phyloP scores from a whole-genome alignment of 2,329 filamentous ascomycete species.

The Fusarium lyarnte region DNA sequence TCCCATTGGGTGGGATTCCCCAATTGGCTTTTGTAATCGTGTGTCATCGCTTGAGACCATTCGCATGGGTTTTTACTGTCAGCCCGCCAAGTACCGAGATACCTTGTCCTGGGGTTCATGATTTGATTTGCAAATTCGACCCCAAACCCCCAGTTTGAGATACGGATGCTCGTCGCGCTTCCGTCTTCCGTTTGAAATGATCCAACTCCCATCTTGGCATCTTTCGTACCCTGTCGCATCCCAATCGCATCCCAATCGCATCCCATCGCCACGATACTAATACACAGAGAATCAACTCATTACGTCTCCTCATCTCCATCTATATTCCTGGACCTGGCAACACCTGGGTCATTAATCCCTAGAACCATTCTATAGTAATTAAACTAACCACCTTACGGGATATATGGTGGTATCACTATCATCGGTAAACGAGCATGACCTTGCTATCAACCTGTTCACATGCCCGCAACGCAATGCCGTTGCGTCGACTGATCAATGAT shows the following conservation, averaged over 20 bases:
- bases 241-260: slow-evolving; percentile 12
- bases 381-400: not conserved
- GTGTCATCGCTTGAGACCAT: slow-evolving; percentile 20
- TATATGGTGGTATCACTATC: not conserved
- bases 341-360: not conserved
- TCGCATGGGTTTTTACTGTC: slow-evolving; percentile 10
- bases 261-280: slow-evolving; percentile 34
- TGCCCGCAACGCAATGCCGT: not conserved
- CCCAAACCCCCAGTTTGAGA: slow-evolving; percentile 9
- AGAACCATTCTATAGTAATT: not conserved
- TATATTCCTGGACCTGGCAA: slow-evolving; percentile 1
- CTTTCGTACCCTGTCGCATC: not conserved
- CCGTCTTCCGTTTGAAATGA: slow-evolving; percentile 3
- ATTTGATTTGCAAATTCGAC: slow-evolving; percentile 16
- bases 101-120: slow-evolving; percentile 3
- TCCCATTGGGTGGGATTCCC: slow-evolving; percentile 28
- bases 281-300: slow-evolving; percentile 7
- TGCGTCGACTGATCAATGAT: not conserved
- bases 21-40: slow-evolving; percentile 37
- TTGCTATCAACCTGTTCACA: slow-evolving; percentile 12
- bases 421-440: slow-evolving; percentile 2
- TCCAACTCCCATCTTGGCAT: slow-evolving; percentile 37
- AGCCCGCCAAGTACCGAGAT: slow-evolving; percentile 32
- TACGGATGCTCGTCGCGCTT: not conserved
- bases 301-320: slow-evolving; percentile 23